phyloP scores from a whole-genome alignment of 202 grass and related monocot genomes.

The Zizania palustris region DNA sequence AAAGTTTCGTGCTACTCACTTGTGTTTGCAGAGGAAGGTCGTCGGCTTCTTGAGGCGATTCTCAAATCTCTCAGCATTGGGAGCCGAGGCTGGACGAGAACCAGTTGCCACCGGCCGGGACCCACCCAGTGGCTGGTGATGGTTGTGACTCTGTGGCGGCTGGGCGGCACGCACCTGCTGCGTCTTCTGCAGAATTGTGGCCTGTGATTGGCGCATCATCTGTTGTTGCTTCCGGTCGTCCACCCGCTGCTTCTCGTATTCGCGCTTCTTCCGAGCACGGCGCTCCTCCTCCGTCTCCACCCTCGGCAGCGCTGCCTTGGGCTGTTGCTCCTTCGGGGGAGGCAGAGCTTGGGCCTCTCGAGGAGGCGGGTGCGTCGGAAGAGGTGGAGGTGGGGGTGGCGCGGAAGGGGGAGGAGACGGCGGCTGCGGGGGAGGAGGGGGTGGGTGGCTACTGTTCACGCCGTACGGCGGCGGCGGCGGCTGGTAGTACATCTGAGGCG shows the following conservation, averaged over 20 bases:
- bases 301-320: conserved; percentile 39
- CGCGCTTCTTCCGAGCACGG: conserved; percentile 67
- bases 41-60: conserved; percentile 95
- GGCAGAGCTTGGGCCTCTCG: conserved; percentile 28
- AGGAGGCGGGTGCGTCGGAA: conserved; percentile 44
- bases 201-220: conserved; percentile 76
- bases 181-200: conserved; percentile 78
- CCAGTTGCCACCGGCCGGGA: conserved; percentile 29
- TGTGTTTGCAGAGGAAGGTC: conserved; percentile 95
- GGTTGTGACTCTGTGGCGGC: conserved; percentile 39
- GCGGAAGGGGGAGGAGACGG: conserved; percentile 50
- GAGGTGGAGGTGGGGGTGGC: conserved; percentile 55
- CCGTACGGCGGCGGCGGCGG: conserved; percentile 64
- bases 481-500: conserved; percentile 57
- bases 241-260: conserved; percentile 82
- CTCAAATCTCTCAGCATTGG: conserved; percentile 64
- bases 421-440: conserved; percentile 58
- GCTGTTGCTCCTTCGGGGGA: conserved; percentile 52
- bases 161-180: conserved; percentile 46
- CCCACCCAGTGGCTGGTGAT: conserved; percentile 40
- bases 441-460: conserved; percentile 46
- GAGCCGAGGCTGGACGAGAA: conserved; percentile 37
- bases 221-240: conserved; percentile 75
- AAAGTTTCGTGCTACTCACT: conserved; percentile 56
- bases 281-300: conserved; percentile 86